A percentile compares a stretch with the other conserved stretches of the same genome.
phyloP scores from a whole-genome alignment of 805 yeast genomes.

The Saccharomycopsis fermentans region DNA sequence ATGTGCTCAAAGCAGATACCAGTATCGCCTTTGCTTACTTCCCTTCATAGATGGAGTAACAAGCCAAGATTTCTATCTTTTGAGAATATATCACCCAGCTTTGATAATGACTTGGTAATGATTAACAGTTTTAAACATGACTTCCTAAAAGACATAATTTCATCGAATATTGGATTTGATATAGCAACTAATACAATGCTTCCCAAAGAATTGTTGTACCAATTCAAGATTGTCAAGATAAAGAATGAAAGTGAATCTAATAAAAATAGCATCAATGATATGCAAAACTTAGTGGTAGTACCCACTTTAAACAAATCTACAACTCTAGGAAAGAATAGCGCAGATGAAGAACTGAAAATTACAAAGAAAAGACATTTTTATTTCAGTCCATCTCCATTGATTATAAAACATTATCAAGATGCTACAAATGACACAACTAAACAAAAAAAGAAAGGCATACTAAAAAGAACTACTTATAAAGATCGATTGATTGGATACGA shows the following conservation, averaged over 20 bases:
- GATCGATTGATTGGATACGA: not conserved
- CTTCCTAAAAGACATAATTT: not conserved
- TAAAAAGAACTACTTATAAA: not conserved
- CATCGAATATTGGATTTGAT: not conserved
- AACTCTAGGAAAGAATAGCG: not conserved
- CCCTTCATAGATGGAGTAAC: constrained; percentile 5
- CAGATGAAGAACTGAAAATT: not conserved
- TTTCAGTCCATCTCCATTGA: not conserved
- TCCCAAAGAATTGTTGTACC: not conserved
- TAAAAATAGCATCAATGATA: not conserved
- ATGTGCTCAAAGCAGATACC: not conserved
- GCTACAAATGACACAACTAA: not conserved
- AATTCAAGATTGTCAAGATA: not conserved
- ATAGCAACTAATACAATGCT: not conserved
- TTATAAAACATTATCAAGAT: not conserved
- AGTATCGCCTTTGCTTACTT: not conserved
- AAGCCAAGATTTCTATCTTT: constrained; percentile 1
- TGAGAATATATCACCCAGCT: not conserved
- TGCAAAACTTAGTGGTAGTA: not conserved
- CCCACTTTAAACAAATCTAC: not conserved
- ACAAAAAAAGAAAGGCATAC: not conserved
- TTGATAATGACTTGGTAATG: not conserved
- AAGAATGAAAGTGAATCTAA: not conserved
- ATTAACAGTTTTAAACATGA: not conserved
- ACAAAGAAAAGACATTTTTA: not conserved